Base-by-base conservation (phyloP, 192 early-diverging fungal genomes). In the Backusella tuberculispora region DNA sequence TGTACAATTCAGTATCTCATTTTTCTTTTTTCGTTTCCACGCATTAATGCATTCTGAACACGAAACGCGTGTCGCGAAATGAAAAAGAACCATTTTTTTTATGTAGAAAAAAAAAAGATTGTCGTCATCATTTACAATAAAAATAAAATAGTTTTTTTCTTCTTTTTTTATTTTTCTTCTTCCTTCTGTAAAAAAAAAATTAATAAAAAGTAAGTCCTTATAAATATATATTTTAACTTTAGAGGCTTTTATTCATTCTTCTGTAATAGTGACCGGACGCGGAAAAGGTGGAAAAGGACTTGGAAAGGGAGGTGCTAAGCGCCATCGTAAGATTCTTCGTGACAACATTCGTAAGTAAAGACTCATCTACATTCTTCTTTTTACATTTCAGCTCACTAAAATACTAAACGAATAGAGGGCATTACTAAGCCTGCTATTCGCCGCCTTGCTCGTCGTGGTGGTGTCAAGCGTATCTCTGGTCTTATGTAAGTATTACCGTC, bases 401-500 rank as follows among this genome's bases (percentile, higher is more conserved):
- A 12, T 56, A 21, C 24, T 15, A 10, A 21, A 56, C 24, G 24
- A 8, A 56, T 19, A 56, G 50, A 75, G 71, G 71, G 75, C n/a
- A 76, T 81, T 74, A 81, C 80, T 67, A 76, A 77, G 63, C 80
- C 80, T 74, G 80, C 95, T 75, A 95, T 96, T 81, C 94, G 95
- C 80, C 95, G 95, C 92, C 94, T 99, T 72, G 97, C 97, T 43
- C 95, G 97, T 81, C 95, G 97, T 96, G 97, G 97, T 64, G 97
- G 97, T 87, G 97, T 99, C 84, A 99, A 98, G 92, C 95, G 97
- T n/a, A n/a, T n/a, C n/a, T n/a, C n/a, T n/a, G n/a, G n/a, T n/a
- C n/a, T n/a, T n/a, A n/a, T n/a, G n/a, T 56, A 56, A 56, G 50
- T 56, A 12, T 24, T 24, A 56, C 19, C 19, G 19, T 56, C 24